Conservation (phyloP, 139 green algal species). For the Chlorella sp. region DNA sequence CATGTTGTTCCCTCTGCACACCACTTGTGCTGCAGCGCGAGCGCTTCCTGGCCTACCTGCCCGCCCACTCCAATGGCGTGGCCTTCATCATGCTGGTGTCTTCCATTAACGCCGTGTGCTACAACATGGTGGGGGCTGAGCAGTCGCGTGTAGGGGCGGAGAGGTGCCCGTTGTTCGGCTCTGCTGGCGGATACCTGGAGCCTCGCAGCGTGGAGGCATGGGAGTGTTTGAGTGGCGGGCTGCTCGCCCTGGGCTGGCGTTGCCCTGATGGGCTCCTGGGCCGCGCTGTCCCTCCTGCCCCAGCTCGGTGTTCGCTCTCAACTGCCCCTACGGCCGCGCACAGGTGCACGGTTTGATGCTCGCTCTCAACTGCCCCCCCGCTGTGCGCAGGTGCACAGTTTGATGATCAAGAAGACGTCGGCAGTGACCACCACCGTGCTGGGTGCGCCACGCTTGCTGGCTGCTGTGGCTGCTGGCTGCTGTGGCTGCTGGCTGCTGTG, state of each 20-base stretch:
- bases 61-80: neutral
- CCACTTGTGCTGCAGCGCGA: constrained; percentile 30
- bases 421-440: constrained; percentile 72
- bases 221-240: neutral
- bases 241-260: neutral
- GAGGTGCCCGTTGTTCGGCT: no score
- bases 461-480: no score
- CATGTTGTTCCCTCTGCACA: no score
- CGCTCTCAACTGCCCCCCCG: constrained; percentile 4
- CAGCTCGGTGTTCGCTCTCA: no score
- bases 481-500: no score
- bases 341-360: no score
- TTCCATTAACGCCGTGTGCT: constrained; percentile 32
- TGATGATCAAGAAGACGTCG: constrained; percentile 63
- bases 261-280: neutral
- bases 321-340: no score
- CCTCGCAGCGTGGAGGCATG: no score
- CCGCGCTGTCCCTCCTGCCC: no score
- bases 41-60: constrained; percentile 4
- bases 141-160: no score
- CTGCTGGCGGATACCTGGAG: no score
- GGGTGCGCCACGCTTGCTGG: constrained; percentile 45
- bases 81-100: constrained; percentile 20
- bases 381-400: constrained; percentile 50
- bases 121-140: constrained; percentile 41